A percentile compares a stretch with the other conserved stretches of the same genome.
Evolutionary conservation across 1,139 yeast genomes (phyloP).

Genomic region (Geotrichum klebahnii): DNA sequence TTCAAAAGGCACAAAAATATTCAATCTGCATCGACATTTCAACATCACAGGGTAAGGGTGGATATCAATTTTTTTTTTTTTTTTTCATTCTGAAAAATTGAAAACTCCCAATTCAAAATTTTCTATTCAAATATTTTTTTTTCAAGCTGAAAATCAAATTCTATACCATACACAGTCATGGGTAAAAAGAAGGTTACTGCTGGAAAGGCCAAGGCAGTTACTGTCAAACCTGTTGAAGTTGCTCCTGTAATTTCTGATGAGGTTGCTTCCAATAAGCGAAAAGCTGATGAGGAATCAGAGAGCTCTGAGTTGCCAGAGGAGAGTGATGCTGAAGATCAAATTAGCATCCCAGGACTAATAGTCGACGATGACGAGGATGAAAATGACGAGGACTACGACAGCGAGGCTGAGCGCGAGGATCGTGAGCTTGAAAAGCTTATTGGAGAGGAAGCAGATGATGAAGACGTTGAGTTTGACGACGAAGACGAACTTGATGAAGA

Average conservation of each 20-base stretch:
- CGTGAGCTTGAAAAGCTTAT: constrained; percentile 27
- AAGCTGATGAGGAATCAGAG: constrained; percentile 11
- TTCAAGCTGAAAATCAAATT: background rate
- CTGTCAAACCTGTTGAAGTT: background rate
- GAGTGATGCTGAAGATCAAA: constrained; percentile 9
- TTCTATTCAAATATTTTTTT: background rate
- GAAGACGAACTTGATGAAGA: constrained; percentile 26
- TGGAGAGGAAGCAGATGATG: constrained; percentile 31
- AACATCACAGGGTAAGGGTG: constrained; percentile 12
- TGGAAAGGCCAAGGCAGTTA: background rate
- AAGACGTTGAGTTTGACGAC: constrained; percentile 21
- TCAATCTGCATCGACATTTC: background rate
- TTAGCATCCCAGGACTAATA: constrained; percentile 3
- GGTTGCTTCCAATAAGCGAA: constrained; percentile 1
- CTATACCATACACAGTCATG: background rate
- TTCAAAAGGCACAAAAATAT: background rate
- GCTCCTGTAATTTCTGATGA: background rate
- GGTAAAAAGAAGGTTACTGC: background rate
- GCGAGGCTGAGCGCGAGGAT: constrained; percentile 30
- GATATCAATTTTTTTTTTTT: constrained; percentile 2
- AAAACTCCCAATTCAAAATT: constrained; percentile 9
- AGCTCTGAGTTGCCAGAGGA: constrained; percentile 4
- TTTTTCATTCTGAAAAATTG: background rate
- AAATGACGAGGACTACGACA: constrained; percentile 24
- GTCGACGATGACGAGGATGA: constrained; percentile 20